Conservation (phyloP, 192 early-diverging fungal genomes). For the Umbelopsis sp. region DNA sequence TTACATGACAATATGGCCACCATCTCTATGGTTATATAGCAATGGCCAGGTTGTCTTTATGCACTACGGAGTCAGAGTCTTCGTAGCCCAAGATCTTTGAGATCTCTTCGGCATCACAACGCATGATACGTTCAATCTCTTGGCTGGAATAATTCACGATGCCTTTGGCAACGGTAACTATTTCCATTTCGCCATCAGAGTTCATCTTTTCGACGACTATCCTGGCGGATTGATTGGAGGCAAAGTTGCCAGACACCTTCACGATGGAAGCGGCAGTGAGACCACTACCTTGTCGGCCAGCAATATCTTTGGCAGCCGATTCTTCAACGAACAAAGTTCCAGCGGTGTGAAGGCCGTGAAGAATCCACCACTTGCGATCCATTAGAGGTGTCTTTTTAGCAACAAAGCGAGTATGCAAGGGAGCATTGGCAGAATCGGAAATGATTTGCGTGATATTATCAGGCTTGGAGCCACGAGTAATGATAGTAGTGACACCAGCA, state of each 20-base stretch:
- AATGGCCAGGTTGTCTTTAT: slow-evolving; percentile 86
- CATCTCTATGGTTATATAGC: slow-evolving; percentile 36
- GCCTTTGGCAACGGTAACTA: slow-evolving; percentile 84
- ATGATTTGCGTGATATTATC: slow-evolving; percentile 80
- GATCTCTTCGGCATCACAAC: slow-evolving; percentile 82
- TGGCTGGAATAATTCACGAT: slow-evolving; percentile 85
- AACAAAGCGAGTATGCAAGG: slow-evolving; percentile 88
- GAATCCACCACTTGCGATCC: slow-evolving; percentile 98
- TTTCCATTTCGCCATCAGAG: slow-evolving; percentile 36
- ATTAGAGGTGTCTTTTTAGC: slow-evolving; percentile 83
- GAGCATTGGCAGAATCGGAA: slow-evolving; percentile 50
- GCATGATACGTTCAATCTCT: slow-evolving; percentile 87
- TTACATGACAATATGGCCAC: background rate
- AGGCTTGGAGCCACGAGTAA: slow-evolving; percentile 79
- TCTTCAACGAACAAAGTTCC: slow-evolving; percentile 85
- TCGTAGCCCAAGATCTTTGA: slow-evolving; percentile 83
- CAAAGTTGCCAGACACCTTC: slow-evolving; percentile 81
- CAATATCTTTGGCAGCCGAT: slow-evolving; percentile 78
- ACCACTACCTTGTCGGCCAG: slow-evolving; percentile 59
- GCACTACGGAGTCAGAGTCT: slow-evolving; percentile 87
- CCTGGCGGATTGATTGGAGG: slow-evolving; percentile 83
- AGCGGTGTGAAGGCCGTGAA: slow-evolving; percentile 86
- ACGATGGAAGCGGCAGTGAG: slow-evolving; percentile 90
- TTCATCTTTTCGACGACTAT: slow-evolving; percentile 65
- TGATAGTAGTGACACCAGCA: slow-evolving; percentile 89